Percentiles rank a stretch among this genome's conserved stretches.
phyloP scores from a whole-genome alignment of 108 stramenopile species.

The Fragilaria crotonensis region DNA sequence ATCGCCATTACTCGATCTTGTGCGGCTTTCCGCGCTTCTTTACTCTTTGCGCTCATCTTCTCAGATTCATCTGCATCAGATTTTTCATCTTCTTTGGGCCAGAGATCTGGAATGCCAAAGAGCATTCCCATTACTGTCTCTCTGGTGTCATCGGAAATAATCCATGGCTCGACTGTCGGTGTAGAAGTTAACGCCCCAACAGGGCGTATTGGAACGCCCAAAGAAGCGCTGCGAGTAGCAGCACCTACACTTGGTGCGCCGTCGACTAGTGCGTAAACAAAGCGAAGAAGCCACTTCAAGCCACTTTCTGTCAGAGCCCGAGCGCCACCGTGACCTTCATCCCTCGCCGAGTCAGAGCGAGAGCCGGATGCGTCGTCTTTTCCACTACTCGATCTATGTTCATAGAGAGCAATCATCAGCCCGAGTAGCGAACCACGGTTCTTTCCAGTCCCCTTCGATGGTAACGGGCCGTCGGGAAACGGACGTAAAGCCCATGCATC shows the following conservation, averaged over 20 bases:
- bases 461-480: constrained; percentile 61
- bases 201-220: constrained; percentile 41
- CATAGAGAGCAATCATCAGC: constrained; percentile 81
- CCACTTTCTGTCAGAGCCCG: constrained; percentile 65
- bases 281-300: constrained; percentile 78
- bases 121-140: constrained; percentile 59
- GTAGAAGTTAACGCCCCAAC: constrained; percentile 1
- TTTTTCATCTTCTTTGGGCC: constrained; percentile 38
- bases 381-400: constrained; percentile 59
- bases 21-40: constrained; percentile 74
- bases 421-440: constrained; percentile 76
- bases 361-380: constrained; percentile 37
- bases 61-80: constrained; percentile 18
- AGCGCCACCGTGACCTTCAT: constrained; percentile 81
- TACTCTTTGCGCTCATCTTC: constrained; percentile 40
- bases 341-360: constrained; percentile 20
- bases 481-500: constrained; percentile 77
- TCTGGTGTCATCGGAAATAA: constrained; percentile 40
- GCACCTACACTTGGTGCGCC: constrained; percentile 59
- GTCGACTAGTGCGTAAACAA: constrained; percentile 74
- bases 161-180: constrained; percentile 17
- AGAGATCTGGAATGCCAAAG: constrained; percentile 59
- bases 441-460: constrained; percentile 69
- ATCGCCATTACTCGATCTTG: constrained; percentile 68
- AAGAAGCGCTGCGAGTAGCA: constrained; percentile 64